Percentiles rank a stretch among this genome's conserved stretches.
Conservation (phyloP, 257 asterid genomes). For the Solanum rostratum region DNA sequence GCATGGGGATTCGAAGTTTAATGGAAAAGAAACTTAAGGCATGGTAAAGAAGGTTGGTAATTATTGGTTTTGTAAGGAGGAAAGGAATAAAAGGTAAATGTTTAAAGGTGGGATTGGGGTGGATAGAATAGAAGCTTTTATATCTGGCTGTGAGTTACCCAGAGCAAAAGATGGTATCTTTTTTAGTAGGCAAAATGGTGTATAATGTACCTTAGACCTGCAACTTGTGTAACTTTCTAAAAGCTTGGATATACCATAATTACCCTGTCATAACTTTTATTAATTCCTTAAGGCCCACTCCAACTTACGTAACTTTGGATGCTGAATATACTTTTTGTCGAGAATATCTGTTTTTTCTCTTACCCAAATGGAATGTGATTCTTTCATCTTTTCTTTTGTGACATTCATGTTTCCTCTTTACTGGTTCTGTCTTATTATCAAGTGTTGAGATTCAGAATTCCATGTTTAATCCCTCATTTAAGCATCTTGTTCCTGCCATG, state of each 20-base stretch:
- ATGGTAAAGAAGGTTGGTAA: slow-evolving; percentile 46
- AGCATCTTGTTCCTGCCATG: background rate
- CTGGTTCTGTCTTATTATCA: background rate
- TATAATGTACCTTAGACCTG: slow-evolving; percentile 46
- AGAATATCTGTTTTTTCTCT: background rate
- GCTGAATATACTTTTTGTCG: slow-evolving; percentile 29
- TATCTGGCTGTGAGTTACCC: slow-evolving; percentile 52
- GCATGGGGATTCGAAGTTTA: slow-evolving; percentile 53
- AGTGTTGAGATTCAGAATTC: background rate
- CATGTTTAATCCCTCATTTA: background rate
- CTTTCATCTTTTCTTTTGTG: slow-evolving; percentile 1
- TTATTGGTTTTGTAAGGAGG: slow-evolving; percentile 35
- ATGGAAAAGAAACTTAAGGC: slow-evolving; percentile 29
- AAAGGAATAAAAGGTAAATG: slow-evolving; percentile 38
- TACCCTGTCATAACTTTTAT: slow-evolving; percentile 16
- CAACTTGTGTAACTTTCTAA: slow-evolving; percentile 40
- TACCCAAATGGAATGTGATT: background rate
- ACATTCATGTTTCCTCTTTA: background rate
- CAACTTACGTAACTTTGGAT: background rate
- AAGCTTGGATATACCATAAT: slow-evolving; percentile 53
- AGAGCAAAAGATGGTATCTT: slow-evolving; percentile 24
- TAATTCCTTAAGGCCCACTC: slow-evolving; percentile 24
- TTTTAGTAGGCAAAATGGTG: slow-evolving; percentile 44
- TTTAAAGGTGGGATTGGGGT: slow-evolving; percentile 51
- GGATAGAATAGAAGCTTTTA: slow-evolving; percentile 50